phyloP scores from a whole-genome alignment of 768 basidiomycete species.

The Collybiopsis luxurians region DNA sequence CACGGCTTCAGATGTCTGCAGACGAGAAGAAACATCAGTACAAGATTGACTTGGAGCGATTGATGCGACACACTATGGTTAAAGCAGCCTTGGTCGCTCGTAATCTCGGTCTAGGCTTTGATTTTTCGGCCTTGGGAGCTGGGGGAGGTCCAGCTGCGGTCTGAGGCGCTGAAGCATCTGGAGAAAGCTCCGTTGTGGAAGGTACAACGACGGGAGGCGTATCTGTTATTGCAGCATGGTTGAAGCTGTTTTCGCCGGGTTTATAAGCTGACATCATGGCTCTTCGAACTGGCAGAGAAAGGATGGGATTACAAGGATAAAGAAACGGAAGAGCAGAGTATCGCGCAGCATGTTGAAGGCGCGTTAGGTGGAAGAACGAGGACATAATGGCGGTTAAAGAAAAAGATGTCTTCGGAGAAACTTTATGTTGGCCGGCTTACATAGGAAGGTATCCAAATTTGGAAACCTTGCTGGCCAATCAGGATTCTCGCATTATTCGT shows the following conservation, averaged over 20 bases:
- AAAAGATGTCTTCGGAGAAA: neutral
- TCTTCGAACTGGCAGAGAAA: slow-evolving; percentile 41
- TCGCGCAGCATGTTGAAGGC: slow-evolving; percentile 29
- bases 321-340: slow-evolving; percentile 28
- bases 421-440: neutral
- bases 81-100: slow-evolving; percentile 76
- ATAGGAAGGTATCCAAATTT: neutral
- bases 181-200: slow-evolving; percentile 40
- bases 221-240: slow-evolving; percentile 28
- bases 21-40: slow-evolving; percentile 6
- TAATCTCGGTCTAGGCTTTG: slow-evolving; percentile 53
- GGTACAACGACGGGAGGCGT: slow-evolving; percentile 54
- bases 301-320: slow-evolving; percentile 28
- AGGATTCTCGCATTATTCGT: neutral
- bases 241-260: slow-evolving; percentile 26
- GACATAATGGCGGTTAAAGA: slow-evolving; percentile 9
- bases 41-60: slow-evolving; percentile 3
- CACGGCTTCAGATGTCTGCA: slow-evolving; percentile 79
- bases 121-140: slow-evolving; percentile 57
- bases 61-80: slow-evolving; percentile 58
- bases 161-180: slow-evolving; percentile 68
- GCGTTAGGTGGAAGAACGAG: slow-evolving; percentile 26
- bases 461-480: slow-evolving; percentile 6
- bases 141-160: slow-evolving; percentile 71
- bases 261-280: slow-evolving; percentile 70